phyloP scores from a whole-genome alignment of 1,139 yeast genomes.

The Ogataea hybrid region DNA sequence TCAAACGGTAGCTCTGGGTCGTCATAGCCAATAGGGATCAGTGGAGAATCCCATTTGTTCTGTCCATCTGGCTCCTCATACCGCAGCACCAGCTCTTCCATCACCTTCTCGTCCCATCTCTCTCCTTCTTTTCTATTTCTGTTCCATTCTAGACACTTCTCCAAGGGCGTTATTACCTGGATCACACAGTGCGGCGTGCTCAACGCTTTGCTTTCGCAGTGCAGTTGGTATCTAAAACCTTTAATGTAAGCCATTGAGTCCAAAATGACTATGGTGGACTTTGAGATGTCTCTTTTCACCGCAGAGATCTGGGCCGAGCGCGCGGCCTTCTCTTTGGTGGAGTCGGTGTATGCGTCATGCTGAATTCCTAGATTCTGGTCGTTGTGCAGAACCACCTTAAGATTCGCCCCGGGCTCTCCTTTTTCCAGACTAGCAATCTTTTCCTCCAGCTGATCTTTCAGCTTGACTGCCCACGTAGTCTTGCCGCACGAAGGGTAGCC shows the following conservation, averaged over 20 bases:
- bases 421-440: conserved; percentile 43
- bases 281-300: conserved; percentile 74
- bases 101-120: conserved; percentile 67
- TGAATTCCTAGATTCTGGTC: conserved; percentile 77
- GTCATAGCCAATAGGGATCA: conserved; percentile 66
- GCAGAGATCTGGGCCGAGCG: conserved; percentile 87
- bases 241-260: conserved; percentile 90
- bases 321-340: conserved; percentile 72
- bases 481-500: conserved; percentile 91
- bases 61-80: conserved; percentile 91
- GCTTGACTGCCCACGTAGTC: conserved; percentile 63
- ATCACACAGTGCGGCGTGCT: conserved; percentile 82
- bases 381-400: conserved; percentile 64
- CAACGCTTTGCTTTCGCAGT: conserved; percentile 86
- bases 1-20: conserved; percentile 60
- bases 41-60: conserved; percentile 93
- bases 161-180: conserved; percentile 70
- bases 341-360: conserved; percentile 65
- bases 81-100: conserved; percentile 73
- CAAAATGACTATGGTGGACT: conserved; percentile 70
- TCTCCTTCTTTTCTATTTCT: conserved; percentile 28
- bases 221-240: conserved; percentile 91
- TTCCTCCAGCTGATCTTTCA: conserved; percentile 46
- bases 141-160: conserved; percentile 66
- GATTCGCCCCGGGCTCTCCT: conserved; percentile 48